Conservation (phyloP, 345 rosid species). For the Eucalyptus melliodora region DNA sequence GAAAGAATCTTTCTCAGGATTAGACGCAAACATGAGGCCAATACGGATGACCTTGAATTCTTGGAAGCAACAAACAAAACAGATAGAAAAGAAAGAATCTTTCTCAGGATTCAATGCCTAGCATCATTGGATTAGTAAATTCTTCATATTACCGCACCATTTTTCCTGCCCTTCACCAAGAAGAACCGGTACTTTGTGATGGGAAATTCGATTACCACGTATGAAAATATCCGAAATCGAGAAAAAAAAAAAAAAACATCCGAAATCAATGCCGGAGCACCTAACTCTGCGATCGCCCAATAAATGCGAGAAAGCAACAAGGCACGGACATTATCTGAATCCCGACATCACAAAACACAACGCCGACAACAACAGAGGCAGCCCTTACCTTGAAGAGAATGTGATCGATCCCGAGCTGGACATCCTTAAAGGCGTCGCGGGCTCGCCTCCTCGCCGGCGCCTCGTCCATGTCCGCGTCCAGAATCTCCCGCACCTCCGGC, state of each 20-base stretch:
- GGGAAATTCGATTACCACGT: neutral
- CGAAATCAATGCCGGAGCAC: neutral
- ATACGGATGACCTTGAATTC: neutral
- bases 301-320: neutral
- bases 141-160: neutral
- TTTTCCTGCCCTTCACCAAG: neutral
- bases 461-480: constrained; percentile 57
- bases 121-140: neutral
- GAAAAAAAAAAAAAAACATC: neutral
- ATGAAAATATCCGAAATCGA: neutral
- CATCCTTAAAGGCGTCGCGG: constrained; percentile 65
- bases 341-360: neutral
- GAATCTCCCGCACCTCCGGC: constrained; percentile 43
- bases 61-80: neutral
- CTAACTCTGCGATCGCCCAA: neutral
- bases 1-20: neutral
- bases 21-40: neutral
- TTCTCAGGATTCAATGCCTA: neutral
- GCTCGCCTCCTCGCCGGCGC: constrained; percentile 64
- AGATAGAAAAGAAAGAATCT: neutral
- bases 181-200: neutral
- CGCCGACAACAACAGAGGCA: neutral
- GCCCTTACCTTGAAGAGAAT: constrained; percentile 62
- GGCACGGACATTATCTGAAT: neutral
- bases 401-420: constrained; percentile 74